Evolutionary conservation across 306 rosid species (phyloP), one percentile per base, ranked within the genome.

Genomic region (Cucurbita maxima): DNA sequence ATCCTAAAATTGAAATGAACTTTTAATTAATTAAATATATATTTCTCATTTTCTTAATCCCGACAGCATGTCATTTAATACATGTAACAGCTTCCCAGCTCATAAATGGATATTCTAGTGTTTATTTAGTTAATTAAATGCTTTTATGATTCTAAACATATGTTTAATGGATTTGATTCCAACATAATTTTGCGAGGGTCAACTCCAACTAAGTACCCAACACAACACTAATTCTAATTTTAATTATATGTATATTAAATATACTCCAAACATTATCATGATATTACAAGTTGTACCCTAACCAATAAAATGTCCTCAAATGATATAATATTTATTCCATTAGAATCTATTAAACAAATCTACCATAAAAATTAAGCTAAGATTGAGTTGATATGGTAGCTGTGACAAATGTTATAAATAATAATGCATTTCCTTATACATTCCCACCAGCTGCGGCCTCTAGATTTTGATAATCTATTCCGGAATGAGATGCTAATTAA

Each of bases 401-500:
- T 63, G 34, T n/a, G n/a, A 63, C 71, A 63, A 63, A 63, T 63
- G 52, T 10, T 63, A 41, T 63, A 40, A 50, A 50, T 4, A 40
- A 30, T 7, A 59, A 63, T 12, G n/a, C 52, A 63, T 0, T n/a
- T 63, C 5, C 51, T 41, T 34, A 16, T 5, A 10, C 52, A 41
- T 40, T 63, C 16, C 52, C 10, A 59, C 36, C 34, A 30, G 34
- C 2, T 30, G 34, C 2, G 34, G 34, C 71, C 71, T 63, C 51
- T 63, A 40, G 52, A 63, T 63, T 63, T 41, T 40, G 71, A 63
- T 63, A 63, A 63, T 40, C 71, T 63, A 63, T 41, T 63, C 71
- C 14, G 34, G 34, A 30, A 8, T 16, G 0, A 52, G 54, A 52
- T 16, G 56, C 56, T 16, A 16, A 52, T 52, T 16, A 15, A 52